Evolutionary conservation across 2,329 filamentous ascomycete species (phyloP), one percentile per base, ranked within the genome.

Genomic region (Lithohypha guttulata): DNA sequence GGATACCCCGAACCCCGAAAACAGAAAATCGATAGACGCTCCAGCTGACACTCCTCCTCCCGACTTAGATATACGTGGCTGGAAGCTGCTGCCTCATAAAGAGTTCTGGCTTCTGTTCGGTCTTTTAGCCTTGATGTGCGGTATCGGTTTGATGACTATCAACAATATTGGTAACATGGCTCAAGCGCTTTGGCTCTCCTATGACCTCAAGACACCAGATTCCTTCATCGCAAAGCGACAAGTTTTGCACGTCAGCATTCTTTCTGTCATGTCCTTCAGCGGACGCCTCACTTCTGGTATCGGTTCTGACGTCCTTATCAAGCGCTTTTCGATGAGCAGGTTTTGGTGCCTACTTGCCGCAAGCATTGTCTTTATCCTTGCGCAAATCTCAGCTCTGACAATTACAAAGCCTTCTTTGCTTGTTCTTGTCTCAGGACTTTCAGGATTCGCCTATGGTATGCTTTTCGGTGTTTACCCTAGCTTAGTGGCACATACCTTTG

Each of bases 71-170:
- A 81, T 96, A 55, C 84, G 89, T 57, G 91, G 91, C 48, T 67
- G 85, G 55, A 71, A 73, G 11, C 70, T 98, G 55, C 63, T 94
- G 21, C 68, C 67, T 38, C 77, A 73, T 44, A 53, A 78, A 33
- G 81, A 93, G 49, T 98, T 96, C 60, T 96, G 87, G 86, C 82
- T 93, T 54, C 64, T 93, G 19, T 96, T 93, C 59, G 61, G 73
- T 42, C 77, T 94, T 50, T 84, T 98, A 73, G 86, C 80, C 26
- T 73, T 95, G n/a, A 68, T 96, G 46, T 85, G 86, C 4, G 91
- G 91, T 37, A 82, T 95, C 52, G 91, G 91, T 8, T 66, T 98
- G 49, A 98, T 98, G 91, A 96, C 89, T 0, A 98, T 98, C 63
- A 98, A 98, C 65, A 98, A 98, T 53, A 94, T 96, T 54, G 91